A percentile compares a stretch with the other conserved stretches of the same genome.
Conservation (phyloP, 164 flowering plant genomes). For the Magnolia changhungtana region DNA sequence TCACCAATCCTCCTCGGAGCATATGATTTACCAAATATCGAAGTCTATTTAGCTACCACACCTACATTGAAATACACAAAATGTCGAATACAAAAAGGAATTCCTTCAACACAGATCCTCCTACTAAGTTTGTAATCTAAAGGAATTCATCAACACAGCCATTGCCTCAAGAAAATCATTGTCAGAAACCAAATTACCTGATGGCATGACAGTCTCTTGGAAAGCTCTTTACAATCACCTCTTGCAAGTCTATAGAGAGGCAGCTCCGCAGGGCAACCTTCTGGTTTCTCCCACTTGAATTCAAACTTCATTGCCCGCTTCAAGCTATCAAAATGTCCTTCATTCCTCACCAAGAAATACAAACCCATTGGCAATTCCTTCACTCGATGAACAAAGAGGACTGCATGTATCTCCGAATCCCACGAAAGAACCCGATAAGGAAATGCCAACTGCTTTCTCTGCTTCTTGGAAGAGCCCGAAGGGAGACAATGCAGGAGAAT, state of each 20-base stretch:
- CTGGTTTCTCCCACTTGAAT: conserved; percentile 84
- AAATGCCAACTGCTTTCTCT: conserved; percentile 57
- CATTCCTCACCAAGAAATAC: conserved; percentile 92
- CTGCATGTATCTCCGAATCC: conserved; percentile 82
- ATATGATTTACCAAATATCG: too few species aligned
- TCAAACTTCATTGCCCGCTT: conserved; percentile 49
- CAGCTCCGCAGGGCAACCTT: conserved; percentile 78
- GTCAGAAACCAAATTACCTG: conserved; percentile 43
- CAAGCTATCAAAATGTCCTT: conserved; percentile 63
- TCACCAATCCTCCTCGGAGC: too few species aligned
- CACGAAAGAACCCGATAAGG: conserved; percentile 83
- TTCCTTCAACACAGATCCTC: neutral
- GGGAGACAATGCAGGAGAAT: conserved; percentile 87
- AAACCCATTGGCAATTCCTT: conserved; percentile 67
- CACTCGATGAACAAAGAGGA: conserved; percentile 80
- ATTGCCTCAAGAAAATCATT: neutral
- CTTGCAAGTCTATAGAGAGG: conserved; percentile 72
- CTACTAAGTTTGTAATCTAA: neutral
- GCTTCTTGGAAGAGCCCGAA: conserved; percentile 41
- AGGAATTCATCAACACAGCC: neutral
- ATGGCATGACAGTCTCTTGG: conserved; percentile 77
- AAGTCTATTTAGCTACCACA: too few species aligned
- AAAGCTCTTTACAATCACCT: conserved; percentile 49
- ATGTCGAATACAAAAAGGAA: neutral
- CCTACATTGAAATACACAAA: too few species aligned